phyloP scores from a whole-genome alignment of 169 alveolate species.

The Amoebophrya sp. region DNA sequence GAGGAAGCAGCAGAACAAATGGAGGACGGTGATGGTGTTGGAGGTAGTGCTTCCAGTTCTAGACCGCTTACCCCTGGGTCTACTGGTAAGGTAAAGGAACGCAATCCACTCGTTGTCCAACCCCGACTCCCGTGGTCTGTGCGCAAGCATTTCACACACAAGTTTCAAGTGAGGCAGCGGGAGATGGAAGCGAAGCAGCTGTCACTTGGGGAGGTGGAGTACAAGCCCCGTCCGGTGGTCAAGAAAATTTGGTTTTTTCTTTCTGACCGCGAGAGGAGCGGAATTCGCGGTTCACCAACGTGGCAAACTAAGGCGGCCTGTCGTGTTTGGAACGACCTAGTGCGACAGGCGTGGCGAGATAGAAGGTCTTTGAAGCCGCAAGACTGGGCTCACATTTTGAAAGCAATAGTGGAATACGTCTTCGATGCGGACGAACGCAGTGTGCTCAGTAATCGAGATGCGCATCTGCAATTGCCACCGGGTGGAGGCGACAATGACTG shows the following conservation, averaged over 20 bases:
- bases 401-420: background rate
- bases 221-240: background rate
- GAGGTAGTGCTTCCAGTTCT: no score
- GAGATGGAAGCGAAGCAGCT: background rate
- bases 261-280: background rate
- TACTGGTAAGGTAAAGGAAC: no score
- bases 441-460: background rate
- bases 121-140: background rate
- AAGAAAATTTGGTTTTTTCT: background rate
- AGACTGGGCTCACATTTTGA: conserved; percentile 1
- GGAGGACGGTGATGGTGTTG: no score
- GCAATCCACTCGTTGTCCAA: background rate
- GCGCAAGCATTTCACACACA: background rate
- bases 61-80: no score
- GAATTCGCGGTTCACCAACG: background rate
- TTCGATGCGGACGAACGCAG: background rate
- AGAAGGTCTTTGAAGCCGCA: background rate
- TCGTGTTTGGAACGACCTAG: background rate
- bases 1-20: no score
- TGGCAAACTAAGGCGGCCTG: background rate
- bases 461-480: background rate
- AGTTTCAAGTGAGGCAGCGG: background rate
- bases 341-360: background rate
- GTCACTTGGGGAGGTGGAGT: background rate
- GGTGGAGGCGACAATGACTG: no score